Evolutionary conservation across 331 rosid genomes (phyloP).

Genomic region (Pyrus hybrid): DNA sequence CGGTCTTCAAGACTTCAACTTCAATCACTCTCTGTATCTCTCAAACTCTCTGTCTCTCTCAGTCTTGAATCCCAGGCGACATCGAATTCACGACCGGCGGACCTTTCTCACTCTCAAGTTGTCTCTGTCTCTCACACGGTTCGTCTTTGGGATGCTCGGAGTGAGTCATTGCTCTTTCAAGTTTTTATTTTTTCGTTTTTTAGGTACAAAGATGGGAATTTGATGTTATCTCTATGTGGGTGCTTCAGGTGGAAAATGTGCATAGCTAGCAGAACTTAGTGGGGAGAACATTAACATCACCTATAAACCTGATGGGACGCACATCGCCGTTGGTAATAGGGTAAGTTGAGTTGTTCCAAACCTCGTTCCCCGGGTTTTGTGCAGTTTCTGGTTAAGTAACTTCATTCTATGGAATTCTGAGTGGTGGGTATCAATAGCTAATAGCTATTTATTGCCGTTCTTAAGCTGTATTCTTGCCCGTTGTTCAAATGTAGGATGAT

Average conservation of each 20-base stretch:
- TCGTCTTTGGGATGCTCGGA: slow-evolving; percentile 94
- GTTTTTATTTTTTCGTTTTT: background rate
- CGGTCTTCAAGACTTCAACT: no score
- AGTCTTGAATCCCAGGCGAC: no score
- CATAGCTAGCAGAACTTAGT: slow-evolving; percentile 82
- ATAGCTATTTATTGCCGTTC: background rate
- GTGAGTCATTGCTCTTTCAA: slow-evolving; percentile 35
- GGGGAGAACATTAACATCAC: slow-evolving; percentile 96
- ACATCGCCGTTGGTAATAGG: slow-evolving; percentile 92
- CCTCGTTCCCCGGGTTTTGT: slow-evolving; percentile 1
- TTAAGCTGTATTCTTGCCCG: background rate
- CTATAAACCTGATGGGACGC: slow-evolving; percentile 92
- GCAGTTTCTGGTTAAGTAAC: background rate
- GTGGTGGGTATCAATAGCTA: background rate
- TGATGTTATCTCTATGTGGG: slow-evolving; percentile 6
- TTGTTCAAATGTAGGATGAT: slow-evolving; percentile 52
- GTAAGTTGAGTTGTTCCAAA: slow-evolving; percentile 31
- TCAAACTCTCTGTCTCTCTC: no score
- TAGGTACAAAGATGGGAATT: background rate
- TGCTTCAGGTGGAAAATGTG: no score
- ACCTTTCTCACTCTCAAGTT: no score
- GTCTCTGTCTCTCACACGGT: no score
- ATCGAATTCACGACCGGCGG: no score
- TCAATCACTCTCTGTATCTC: no score
- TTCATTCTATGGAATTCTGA: background rate